Evolutionary conservation across 1,284 basidiomycete genomes (phyloP), one percentile per base, ranked within the genome.

Genomic region (Austroboletus niveus): DNA sequence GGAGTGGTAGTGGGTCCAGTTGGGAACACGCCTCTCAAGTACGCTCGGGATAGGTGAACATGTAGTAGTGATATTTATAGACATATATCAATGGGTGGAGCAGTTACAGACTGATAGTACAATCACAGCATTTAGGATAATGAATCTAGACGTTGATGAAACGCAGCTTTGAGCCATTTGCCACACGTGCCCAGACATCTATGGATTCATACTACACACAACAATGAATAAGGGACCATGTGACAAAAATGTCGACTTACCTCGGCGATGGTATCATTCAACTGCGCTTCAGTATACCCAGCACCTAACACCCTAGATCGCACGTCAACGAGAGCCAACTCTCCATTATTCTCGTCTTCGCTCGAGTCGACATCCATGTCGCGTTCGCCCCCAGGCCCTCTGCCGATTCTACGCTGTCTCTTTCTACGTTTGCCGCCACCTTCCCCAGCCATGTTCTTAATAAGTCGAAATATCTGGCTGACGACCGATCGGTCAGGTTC

Each of bases 281-380:
- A 76, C 69, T 94, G 88, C 7, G 81, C 84, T 69, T 98, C 95
- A 11, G 92, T 97, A 71, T 89, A 96, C 8, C 94, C 94, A 62
- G 85, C 86, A 43, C 85, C 86, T 45, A 95, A 72, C 11, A 96
- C 87, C 30, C 93, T 82, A 45, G 85, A 84, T 42, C 94, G 82
- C 53, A 97, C 82, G 58, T 96, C 92, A 40, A 90, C 79, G 77
- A 98, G 84, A 7, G 82, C 81, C 54, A 92, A 66, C 60, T 89
- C 85, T 32, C 83, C 84, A 20, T 84, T 82, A 10, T 81, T 77
- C 15, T 85, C 81, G 15, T 76, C 77, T 43, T 74, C 70, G 32
- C 75, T 75, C 47, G 79, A 78, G 59, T 83, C 84, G 10, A 81
- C 72, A 55, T 87, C 84, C 78, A 82, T 81, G 58, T 87, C 85